phyloP scores from a whole-genome alignment of 192 early-diverging fungal species.

The Anaeromyces robustus region DNA sequence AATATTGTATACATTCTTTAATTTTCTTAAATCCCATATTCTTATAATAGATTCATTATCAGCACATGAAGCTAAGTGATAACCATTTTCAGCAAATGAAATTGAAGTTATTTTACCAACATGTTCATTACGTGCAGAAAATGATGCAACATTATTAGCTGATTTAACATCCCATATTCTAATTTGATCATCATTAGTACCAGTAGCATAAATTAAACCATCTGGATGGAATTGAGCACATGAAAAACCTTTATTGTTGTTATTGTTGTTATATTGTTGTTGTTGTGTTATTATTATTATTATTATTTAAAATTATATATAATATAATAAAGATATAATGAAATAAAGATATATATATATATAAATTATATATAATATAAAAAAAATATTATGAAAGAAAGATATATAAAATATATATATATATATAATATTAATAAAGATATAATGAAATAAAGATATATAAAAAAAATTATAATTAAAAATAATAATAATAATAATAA shows the following conservation, averaged over 20 bases:
- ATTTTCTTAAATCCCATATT: slow-evolving; percentile 90
- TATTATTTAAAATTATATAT: no score
- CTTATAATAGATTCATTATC: slow-evolving; percentile 50
- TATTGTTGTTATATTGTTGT: no score
- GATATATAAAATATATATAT: no score
- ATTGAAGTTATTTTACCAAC: slow-evolving; percentile 42
- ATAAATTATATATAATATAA: no score
- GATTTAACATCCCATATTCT: slow-evolving; percentile 74
- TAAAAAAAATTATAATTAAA: not conserved
- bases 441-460: not conserved
- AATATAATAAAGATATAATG: no score
- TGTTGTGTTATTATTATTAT: no score
- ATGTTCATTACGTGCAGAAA: slow-evolving; percentile 42
- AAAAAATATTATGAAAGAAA: no score
- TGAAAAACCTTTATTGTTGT: slow-evolving; percentile 29
- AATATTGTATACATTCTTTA: slow-evolving; percentile 49
- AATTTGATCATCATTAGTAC: slow-evolving; percentile 49
- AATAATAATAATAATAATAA: not conserved
- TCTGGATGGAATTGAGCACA: slow-evolving; percentile 77
- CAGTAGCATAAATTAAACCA: slow-evolving; percentile 70
- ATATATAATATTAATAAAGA: no score
- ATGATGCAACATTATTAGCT: slow-evolving; percentile 42
- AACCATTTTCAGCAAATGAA: slow-evolving; percentile 87
- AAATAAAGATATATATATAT: no score
- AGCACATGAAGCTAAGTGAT: slow-evolving; percentile 66